phyloP scores from a whole-genome alignment of 2,329 filamentous ascomycete species.

The Thermoascus crustaceus region DNA sequence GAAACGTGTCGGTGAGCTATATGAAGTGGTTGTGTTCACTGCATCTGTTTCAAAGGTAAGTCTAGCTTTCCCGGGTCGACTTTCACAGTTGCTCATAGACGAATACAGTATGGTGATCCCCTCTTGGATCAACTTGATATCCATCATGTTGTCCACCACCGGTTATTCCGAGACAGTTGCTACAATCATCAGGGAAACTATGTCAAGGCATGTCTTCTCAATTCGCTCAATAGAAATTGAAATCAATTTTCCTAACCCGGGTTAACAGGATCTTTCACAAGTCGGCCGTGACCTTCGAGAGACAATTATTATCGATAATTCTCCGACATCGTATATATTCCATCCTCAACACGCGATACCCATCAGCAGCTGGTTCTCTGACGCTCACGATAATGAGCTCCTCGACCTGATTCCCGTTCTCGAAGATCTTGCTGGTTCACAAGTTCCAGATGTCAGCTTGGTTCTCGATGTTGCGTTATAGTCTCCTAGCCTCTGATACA shows the following conservation, averaged over 20 bases:
- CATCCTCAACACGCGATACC: slow-evolving; percentile 97
- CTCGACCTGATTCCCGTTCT: slow-evolving; percentile 96
- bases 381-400: slow-evolving; percentile 97
- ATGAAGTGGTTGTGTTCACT: slow-evolving; percentile 97
- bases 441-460: slow-evolving; percentile 92
- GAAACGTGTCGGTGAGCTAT: slow-evolving; percentile 95
- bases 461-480: slow-evolving; percentile 81
- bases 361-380: slow-evolving; percentile 99
- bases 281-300: slow-evolving; percentile 91
- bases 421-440: slow-evolving; percentile 81
- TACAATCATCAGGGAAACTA: slow-evolving; percentile 99
- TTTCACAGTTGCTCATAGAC: slow-evolving; percentile 10
- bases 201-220: slow-evolving; percentile 57
- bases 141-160: slow-evolving; percentile 90
- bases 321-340: slow-evolving; percentile 98
- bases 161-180: slow-evolving; percentile 94
- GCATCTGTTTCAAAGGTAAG: slow-evolving; percentile 93
- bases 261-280: slow-evolving; percentile 74
- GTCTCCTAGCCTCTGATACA: slow-evolving; percentile 23
- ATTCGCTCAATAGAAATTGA: not conserved
- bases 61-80: slow-evolving; percentile 10
- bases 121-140: slow-evolving; percentile 95
- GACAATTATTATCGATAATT: slow-evolving; percentile 99
- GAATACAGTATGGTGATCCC: slow-evolving; percentile 78
- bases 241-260: slow-evolving; percentile 9